phyloP scores from a whole-genome alignment of 164 flowering plant species.

The Annona squamosa region DNA sequence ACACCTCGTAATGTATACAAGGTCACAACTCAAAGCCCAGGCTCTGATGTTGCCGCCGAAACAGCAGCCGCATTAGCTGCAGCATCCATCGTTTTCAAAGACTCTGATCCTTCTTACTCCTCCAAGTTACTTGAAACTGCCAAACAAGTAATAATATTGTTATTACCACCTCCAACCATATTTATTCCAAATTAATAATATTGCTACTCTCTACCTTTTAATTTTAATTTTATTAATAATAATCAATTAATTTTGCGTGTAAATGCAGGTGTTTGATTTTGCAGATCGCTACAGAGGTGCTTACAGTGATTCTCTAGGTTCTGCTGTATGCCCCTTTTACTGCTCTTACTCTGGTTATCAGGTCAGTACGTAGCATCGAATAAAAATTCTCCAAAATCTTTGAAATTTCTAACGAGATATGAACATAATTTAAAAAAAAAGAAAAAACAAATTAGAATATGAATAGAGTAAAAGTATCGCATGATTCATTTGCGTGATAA shows the following conservation, averaged over 20 bases:
- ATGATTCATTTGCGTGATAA: too few relatives aligned
- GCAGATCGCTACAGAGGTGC: conserved; percentile 80
- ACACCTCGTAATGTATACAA: conserved; percentile 74
- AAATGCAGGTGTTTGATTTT: conserved; percentile 67
- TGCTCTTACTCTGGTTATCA: conserved; percentile 94
- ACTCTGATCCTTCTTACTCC: conserved; percentile 70
- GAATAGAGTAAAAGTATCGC: too few relatives aligned
- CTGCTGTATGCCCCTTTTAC: conserved; percentile 91
- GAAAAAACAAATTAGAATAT: too few relatives aligned
- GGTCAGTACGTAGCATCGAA: background rate
- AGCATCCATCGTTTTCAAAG: conserved; percentile 72
- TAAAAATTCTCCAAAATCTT: background rate
- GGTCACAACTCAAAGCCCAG: conserved; percentile 66
- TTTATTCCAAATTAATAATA: background rate
- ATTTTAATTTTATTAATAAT: background rate
- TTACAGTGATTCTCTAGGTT: conserved; percentile 68
- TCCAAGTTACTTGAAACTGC: conserved; percentile 53
- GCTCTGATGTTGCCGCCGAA: conserved; percentile 96
- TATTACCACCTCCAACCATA: background rate
- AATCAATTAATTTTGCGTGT: background rate
- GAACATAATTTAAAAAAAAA: too few relatives aligned
- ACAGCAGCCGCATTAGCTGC: conserved; percentile 95
- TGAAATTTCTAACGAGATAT: too few relatives aligned
- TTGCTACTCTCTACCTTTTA: too few relatives aligned
- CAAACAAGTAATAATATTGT: conserved; percentile 30